Percentiles rank a stretch among this genome's conserved stretches.
Evolutionary conservation across 2,329 filamentous ascomycete species (phyloP).

Genomic region (Pezicula radicicola): DNA sequence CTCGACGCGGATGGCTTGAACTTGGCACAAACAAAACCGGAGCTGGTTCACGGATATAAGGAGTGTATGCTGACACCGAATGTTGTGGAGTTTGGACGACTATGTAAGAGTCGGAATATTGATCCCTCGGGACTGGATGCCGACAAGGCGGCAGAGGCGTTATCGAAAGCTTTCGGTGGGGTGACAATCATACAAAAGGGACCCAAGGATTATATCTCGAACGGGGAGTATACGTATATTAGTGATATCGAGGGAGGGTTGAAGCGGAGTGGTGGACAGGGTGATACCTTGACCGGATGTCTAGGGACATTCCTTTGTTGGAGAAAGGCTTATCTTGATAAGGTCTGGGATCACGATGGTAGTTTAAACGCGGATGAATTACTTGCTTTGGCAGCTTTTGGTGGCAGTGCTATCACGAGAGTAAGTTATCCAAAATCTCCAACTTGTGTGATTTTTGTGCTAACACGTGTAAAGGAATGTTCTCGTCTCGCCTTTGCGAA

Average conservation of each 20-base stretch:
- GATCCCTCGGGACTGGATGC: slow-evolving; percentile 44
- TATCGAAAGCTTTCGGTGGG: slow-evolving; percentile 76
- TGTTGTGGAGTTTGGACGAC: slow-evolving; percentile 82
- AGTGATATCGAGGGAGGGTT: slow-evolving; percentile 77
- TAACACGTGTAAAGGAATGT: slow-evolving; percentile 56
- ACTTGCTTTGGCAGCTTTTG: slow-evolving; percentile 78
- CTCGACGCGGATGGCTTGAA: slow-evolving; percentile 88
- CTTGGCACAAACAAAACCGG: slow-evolving; percentile 72
- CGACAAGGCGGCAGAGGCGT: slow-evolving; percentile 50
- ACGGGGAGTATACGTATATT: slow-evolving; percentile 71
- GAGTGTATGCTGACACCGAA: slow-evolving; percentile 92
- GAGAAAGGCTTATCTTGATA: slow-evolving; percentile 81
- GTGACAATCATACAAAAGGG: slow-evolving; percentile 94
- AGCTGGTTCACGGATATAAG: slow-evolving; percentile 74
- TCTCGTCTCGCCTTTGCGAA: slow-evolving; percentile 83
- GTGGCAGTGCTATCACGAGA: slow-evolving; percentile 82
- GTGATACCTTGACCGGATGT: slow-evolving; percentile 88
- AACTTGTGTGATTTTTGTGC: slow-evolving; percentile 13
- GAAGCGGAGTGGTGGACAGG: slow-evolving; percentile 92
- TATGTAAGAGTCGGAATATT: slow-evolving; percentile 74
- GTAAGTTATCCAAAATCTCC: slow-evolving; percentile 39
- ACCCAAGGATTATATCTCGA: slow-evolving; percentile 74
- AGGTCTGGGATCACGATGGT: slow-evolving; percentile 67
- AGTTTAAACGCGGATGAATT: slow-evolving; percentile 54
- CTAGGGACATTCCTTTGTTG: slow-evolving; percentile 88